Conservation (phyloP, 495 filamentous ascomycete species). For the Neurospora tetrasperma region DNA sequence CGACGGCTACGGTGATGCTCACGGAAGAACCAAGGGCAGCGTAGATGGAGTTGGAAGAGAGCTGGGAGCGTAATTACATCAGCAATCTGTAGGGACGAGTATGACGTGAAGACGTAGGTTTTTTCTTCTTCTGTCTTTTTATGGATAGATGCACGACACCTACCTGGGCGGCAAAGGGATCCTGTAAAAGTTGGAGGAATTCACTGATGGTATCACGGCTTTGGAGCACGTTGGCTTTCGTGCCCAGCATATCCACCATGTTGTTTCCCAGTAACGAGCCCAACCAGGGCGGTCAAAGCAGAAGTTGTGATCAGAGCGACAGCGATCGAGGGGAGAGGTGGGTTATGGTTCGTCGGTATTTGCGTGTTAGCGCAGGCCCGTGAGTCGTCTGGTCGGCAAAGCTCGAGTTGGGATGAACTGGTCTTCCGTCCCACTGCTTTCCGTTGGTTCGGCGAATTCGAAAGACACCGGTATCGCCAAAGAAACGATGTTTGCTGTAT, state of each 20-base stretch:
- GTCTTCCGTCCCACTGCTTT: not conserved
- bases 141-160: not conserved
- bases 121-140: not conserved
- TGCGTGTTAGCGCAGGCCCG: not conserved
- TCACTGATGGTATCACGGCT: constrained; percentile 22
- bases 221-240: constrained; percentile 10
- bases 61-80: constrained; percentile 8
- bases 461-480: not conserved
- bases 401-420: not conserved
- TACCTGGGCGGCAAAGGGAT: constrained; percentile 41
- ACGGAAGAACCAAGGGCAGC: constrained; percentile 79
- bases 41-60: constrained; percentile 45
- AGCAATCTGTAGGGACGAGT: not conserved
- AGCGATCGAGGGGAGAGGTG: not conserved
- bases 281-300: constrained; percentile 4
- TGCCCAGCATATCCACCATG: constrained; percentile 17
- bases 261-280: constrained; percentile 2
- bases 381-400: not conserved
- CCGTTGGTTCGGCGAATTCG: not conserved
- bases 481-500: not conserved
- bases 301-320: constrained; percentile 6
- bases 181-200: constrained; percentile 33
- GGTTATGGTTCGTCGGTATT: not conserved
- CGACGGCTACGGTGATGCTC: constrained; percentile 57
- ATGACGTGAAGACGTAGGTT: not conserved